A percentile compares a stretch with the other conserved stretches of the same genome.
Evolutionary conservation across 1,284 basidiomycete genomes (phyloP).

Genomic region (Sanghuangporus sanghuang): DNA sequence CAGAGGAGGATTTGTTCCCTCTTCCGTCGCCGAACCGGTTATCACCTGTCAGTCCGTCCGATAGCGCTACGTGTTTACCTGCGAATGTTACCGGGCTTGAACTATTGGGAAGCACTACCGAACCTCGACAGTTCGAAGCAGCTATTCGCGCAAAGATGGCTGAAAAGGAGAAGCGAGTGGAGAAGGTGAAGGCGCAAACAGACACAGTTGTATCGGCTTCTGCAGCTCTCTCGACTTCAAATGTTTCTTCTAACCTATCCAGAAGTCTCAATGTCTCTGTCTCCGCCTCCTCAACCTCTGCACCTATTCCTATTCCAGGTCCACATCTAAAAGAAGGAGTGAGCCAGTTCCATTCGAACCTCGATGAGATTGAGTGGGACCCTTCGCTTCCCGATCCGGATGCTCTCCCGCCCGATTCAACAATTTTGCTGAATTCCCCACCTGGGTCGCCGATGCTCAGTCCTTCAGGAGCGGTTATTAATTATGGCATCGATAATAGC

Average conservation of each 20-base stretch:
- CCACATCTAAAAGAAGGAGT: not conserved
- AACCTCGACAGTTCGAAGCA: conserved; percentile 12
- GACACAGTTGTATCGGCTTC: not conserved
- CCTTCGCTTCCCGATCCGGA: conserved; percentile 13
- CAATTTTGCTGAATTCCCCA: conserved; percentile 11
- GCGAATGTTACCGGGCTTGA: not conserved
- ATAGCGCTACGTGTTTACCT: conserved; percentile 8
- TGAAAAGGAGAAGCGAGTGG: not conserved
- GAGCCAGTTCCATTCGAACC: conserved; percentile 5
- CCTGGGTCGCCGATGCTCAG: not conserved
- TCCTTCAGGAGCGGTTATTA: not conserved
- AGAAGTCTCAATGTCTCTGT: not conserved
- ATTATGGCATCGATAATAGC: not conserved
- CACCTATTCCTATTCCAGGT: conserved; percentile 5
- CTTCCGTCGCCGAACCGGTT: conserved; percentile 20
- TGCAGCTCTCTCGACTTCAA: not conserved
- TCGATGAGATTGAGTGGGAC: conserved; percentile 15
- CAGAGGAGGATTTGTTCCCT: conserved; percentile 20
- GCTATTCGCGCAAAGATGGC: conserved; percentile 15
- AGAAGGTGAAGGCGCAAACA: not conserved
- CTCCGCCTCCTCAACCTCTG: not conserved
- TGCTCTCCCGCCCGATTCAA: conserved; percentile 7
- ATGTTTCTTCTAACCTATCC: not conserved
- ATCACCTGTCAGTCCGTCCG: conserved; percentile 14
- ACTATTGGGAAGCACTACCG: not conserved